These are phyloP conservation scores for Neltuma alba DNA, from an alignment of 306 rosid genomes.

Conservation along the genomic window DNA sequence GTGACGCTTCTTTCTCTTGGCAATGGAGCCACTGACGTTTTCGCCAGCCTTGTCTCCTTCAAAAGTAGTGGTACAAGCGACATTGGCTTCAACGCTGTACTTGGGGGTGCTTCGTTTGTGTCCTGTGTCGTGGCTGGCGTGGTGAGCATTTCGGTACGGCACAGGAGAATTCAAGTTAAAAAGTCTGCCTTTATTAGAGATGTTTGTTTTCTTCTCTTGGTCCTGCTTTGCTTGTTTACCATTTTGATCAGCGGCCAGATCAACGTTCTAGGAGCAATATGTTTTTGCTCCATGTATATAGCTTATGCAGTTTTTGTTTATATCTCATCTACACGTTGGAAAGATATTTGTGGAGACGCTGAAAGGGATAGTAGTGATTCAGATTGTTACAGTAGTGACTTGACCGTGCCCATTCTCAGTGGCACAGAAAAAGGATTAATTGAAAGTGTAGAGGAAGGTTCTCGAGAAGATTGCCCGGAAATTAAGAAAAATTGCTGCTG, in stretches of 20 bases:
- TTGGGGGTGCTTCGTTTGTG: slow-evolving; percentile 61
- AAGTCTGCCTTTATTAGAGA: slow-evolving; percentile 55
- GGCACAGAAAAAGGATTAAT: slow-evolving; percentile 46
- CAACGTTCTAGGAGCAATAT: slow-evolving; percentile 46
- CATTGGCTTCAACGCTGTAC: slow-evolving; percentile 51
- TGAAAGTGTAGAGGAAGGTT: slow-evolving; percentile 29
- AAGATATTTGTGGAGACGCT: slow-evolving; percentile 36
- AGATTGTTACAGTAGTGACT: slow-evolving; percentile 34
- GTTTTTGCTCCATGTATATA: slow-evolving; percentile 45
- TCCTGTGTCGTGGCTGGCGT: slow-evolving; percentile 60
- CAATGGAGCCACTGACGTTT: slow-evolving; percentile 59
- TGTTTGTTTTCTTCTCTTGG: slow-evolving; percentile 51
- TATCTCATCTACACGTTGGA: slow-evolving; percentile 36
- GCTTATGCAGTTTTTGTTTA: slow-evolving; percentile 54
- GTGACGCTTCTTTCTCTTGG: slow-evolving; percentile 67
- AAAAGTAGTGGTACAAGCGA: slow-evolving; percentile 38
- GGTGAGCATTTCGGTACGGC: slow-evolving; percentile 44
- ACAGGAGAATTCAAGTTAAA: slow-evolving; percentile 28
- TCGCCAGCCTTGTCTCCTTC: slow-evolving; percentile 53
- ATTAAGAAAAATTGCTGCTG: slow-evolving; percentile 34
- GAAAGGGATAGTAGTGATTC: slow-evolving; percentile 23
- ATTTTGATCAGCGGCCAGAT: slow-evolving; percentile 46
- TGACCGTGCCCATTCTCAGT: slow-evolving; percentile 48
- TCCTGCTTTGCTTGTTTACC: slow-evolving; percentile 39
- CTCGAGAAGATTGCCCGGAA: slow-evolving; percentile 31